Conservation (phyloP, 140 eudicot species). For the Stevia rebaudiana region DNA sequence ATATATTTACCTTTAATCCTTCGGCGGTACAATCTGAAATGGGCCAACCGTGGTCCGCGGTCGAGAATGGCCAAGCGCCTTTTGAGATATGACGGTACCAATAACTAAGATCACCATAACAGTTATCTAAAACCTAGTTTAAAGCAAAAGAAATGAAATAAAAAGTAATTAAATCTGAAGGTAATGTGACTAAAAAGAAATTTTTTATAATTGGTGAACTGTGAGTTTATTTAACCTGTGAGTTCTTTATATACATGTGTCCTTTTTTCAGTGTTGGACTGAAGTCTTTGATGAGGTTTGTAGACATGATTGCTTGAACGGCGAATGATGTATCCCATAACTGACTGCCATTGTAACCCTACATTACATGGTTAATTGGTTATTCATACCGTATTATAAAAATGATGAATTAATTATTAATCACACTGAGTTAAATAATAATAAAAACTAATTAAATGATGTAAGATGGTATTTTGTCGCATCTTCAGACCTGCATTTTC, state of each 20-base stretch:
- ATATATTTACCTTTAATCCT: slow-evolving; percentile 66
- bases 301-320: slow-evolving; percentile 71
- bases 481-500: slow-evolving; percentile 81
- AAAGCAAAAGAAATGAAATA: slow-evolving; percentile 8
- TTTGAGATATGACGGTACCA: slow-evolving; percentile 94
- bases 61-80: slow-evolving; percentile 99
- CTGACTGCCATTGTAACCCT: slow-evolving; percentile 98
- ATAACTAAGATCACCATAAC: slow-evolving; percentile 62
- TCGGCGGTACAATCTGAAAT: slow-evolving; percentile 96
- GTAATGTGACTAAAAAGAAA: background rate
- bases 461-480: slow-evolving; percentile 6
- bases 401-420: too few species aligned
- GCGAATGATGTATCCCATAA: slow-evolving; percentile 80
- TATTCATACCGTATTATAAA: background rate
- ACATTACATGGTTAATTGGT: slow-evolving; percentile 17
- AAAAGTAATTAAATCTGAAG: background rate
- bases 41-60: slow-evolving; percentile 98
- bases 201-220: background rate
- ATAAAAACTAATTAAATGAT: background rate
- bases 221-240: slow-evolving; percentile 56
- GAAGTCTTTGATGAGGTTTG: slow-evolving; percentile 66
- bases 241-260: slow-evolving; percentile 52
- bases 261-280: slow-evolving; percentile 69
- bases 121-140: slow-evolving; percentile 72
- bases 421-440: too few species aligned